These are phyloP conservation scores for Porcisia deanei DNA, from an alignment of 208 protist species.

Conservation along the genomic window DNA sequence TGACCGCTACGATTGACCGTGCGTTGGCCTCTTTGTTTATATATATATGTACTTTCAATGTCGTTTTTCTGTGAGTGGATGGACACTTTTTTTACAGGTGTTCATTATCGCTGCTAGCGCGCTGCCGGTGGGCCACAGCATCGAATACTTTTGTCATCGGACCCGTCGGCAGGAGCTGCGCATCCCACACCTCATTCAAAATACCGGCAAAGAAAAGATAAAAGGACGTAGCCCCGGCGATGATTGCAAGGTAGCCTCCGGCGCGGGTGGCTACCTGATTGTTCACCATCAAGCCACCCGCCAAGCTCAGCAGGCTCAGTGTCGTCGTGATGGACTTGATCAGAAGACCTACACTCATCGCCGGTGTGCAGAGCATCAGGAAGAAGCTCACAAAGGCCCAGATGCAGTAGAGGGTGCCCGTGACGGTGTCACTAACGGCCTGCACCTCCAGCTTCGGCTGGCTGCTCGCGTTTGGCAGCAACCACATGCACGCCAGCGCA, in stretches of 20 bases:
- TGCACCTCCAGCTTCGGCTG: background rate
- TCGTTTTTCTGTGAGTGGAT: too few species aligned
- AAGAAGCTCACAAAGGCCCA: constrained; percentile 36
- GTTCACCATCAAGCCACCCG: constrained; percentile 15
- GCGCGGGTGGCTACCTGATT: constrained; percentile 24
- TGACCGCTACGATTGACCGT: too few species aligned
- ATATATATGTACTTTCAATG: too few species aligned
- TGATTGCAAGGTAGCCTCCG: constrained; percentile 48
- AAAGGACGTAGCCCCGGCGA: constrained; percentile 49
- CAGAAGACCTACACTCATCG: constrained; percentile 34
- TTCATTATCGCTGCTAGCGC: too few species aligned
- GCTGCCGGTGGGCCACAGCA: too few species aligned
- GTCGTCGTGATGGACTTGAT: constrained; percentile 33
- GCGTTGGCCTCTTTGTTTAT: too few species aligned
- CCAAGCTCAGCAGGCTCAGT: constrained; percentile 31
- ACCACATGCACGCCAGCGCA: constrained; percentile 40
- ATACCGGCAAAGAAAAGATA: constrained; percentile 57
- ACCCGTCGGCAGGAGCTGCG: constrained; percentile 37
- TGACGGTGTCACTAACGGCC: constrained; percentile 12
- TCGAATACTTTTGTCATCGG: constrained; percentile 30
- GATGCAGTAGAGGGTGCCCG: constrained; percentile 22
- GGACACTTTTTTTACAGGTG: too few species aligned
- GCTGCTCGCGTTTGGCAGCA: constrained; percentile 32
- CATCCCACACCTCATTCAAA: constrained; percentile 48
- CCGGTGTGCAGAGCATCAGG: constrained; percentile 31